A percentile compares a stretch with the other conserved stretches of the same genome.
These are phyloP conservation scores for Lentinula boryana DNA, from an alignment of 768 basidiomycete genomes.

Conservation along the genomic window DNA sequence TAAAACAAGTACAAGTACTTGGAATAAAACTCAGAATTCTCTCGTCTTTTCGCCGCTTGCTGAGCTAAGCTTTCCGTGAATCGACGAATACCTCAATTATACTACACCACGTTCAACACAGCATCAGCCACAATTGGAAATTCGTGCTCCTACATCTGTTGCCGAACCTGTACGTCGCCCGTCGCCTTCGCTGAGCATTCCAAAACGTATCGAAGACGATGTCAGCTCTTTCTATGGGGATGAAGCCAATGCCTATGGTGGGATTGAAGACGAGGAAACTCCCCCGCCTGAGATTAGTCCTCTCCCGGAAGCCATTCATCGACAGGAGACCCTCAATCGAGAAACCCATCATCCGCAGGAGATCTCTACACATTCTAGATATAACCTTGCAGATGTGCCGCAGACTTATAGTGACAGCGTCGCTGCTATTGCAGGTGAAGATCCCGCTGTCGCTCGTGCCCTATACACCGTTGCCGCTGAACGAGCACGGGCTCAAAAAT, in stretches of 20 bases:
- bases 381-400: background rate
- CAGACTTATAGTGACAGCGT: background rate
- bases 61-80: no score
- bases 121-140: background rate
- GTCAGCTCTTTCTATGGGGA: background rate
- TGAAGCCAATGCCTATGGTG: background rate
- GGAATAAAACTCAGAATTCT: no score
- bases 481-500: background rate
- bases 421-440: background rate
- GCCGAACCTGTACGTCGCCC: background rate
- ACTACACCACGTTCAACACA: background rate
- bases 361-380: background rate
- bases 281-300: background rate
- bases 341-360: background rate
- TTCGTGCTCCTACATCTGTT: background rate
- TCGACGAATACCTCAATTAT: no score
- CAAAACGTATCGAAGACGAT: background rate
- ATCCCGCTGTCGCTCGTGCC: background rate
- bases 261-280: constrained; percentile 1
- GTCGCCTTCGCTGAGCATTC: background rate
- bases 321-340: no score
- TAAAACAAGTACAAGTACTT: no score
- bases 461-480: background rate
- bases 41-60: no score
- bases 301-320: background rate